These are phyloP conservation scores for Discostella stelligera DNA, from an alignment of 352 stramenopile genomes.

Conservation along the genomic window DNA sequence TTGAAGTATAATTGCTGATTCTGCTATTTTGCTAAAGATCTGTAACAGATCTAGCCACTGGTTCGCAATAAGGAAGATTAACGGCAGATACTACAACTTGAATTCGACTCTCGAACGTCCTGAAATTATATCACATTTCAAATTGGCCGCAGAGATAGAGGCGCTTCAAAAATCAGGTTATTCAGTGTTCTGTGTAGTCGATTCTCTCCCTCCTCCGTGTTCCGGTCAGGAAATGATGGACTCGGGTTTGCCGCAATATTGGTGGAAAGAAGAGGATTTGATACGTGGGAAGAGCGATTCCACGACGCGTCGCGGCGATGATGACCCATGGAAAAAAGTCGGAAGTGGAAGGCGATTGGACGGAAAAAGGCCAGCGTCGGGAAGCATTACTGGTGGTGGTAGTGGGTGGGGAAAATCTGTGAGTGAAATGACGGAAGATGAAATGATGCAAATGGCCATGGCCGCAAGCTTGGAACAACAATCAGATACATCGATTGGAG, in stretches of 20 bases:
- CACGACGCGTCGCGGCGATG: constrained; percentile 32
- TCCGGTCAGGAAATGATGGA: constrained; percentile 48
- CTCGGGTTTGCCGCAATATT: constrained; percentile 65
- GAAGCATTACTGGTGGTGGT: constrained; percentile 1
- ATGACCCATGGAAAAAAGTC: constrained; percentile 72
- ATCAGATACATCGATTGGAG: constrained; percentile 10
- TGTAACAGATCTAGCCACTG: constrained; percentile 74
- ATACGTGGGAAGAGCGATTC: constrained; percentile 58
- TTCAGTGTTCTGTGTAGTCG: constrained; percentile 72
- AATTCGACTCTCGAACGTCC: constrained; percentile 70
- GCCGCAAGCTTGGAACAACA: constrained; percentile 59
- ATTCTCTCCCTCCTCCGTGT: constrained; percentile 56
- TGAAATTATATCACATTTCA: constrained; percentile 77
- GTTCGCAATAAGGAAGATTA: constrained; percentile 82
- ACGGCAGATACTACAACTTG: constrained; percentile 80
- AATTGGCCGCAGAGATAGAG: constrained; percentile 70
- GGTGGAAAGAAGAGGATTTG: constrained; percentile 77
- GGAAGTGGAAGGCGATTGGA: constrained; percentile 73
- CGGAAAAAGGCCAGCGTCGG: constrained; percentile 42
- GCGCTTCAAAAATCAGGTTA: constrained; percentile 58
- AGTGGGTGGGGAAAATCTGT: constrained; percentile 16
- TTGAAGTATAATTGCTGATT: neutral
- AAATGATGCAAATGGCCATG: constrained; percentile 79
- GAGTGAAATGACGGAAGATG: constrained; percentile 70
- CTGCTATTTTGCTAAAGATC: constrained; percentile 29